phyloP scores from a whole-genome alignment of 331 rosid species.

The Dryas integrifolia region DNA sequence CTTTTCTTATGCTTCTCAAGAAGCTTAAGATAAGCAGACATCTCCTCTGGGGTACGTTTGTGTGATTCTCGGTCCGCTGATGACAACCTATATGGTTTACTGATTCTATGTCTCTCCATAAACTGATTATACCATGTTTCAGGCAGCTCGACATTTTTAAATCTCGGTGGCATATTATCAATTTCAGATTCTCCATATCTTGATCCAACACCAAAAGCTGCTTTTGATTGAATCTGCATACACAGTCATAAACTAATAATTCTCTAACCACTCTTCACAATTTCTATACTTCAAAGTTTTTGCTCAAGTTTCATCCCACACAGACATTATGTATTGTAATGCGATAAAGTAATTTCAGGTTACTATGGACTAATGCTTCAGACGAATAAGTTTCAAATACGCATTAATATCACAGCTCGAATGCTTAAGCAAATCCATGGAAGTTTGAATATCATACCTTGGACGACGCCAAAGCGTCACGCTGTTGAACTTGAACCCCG shows the following conservation, averaged over 20 bases:
- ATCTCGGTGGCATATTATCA: conserved; percentile 48
- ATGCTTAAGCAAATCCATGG: not conserved
- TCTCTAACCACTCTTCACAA: not conserved
- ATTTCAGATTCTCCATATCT: conserved; percentile 66
- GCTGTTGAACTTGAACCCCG: conserved; percentile 48
- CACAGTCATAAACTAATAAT: not conserved
- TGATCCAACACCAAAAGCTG: conserved; percentile 42
- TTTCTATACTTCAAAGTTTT: not conserved
- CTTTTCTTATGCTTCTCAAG: conserved; percentile 60
- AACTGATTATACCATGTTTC: conserved; percentile 84
- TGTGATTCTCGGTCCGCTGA: conserved; percentile 50
- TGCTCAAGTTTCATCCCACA: not conserved
- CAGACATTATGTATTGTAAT: too few relatives aligned
- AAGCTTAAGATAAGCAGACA: conserved; percentile 56
- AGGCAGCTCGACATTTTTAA: conserved; percentile 60
- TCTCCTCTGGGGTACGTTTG: conserved; percentile 69
- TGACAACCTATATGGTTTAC: conserved; percentile 47
- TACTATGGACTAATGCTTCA: too few relatives aligned
- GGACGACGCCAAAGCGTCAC: conserved; percentile 38
- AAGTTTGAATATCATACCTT: conserved; percentile 41
- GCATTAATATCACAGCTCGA: not conserved
- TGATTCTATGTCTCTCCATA: conserved; percentile 55
- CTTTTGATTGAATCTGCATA: conserved; percentile 65
- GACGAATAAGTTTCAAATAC: too few relatives aligned
- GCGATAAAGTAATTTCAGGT: not conserved